phyloP scores from a whole-genome alignment of 371 early-diverging fungal genomes.

The Mucor lusitanicus region DNA sequence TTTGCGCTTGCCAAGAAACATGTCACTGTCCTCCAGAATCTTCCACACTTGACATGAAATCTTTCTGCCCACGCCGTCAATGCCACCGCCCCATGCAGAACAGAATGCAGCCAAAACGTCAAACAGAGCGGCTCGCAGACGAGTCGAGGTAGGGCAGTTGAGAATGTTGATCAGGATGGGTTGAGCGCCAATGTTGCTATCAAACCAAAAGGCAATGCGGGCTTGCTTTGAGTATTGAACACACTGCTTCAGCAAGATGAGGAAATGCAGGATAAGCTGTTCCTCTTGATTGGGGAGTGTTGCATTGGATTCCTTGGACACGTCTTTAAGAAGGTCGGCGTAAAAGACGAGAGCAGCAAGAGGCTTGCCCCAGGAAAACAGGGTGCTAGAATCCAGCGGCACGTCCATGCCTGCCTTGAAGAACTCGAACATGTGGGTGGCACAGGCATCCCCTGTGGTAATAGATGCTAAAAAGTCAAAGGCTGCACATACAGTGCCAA shows the following conservation, averaged over 20 bases:
- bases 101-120: slow-evolving; percentile 46
- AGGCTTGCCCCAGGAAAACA: slow-evolving; percentile 50
- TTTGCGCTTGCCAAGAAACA: slow-evolving; percentile 22
- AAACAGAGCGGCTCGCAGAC: slow-evolving; percentile 40
- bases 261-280: slow-evolving; percentile 26
- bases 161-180: slow-evolving; percentile 24
- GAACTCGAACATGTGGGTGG: slow-evolving; percentile 28
- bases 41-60: slow-evolving; percentile 36
- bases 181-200: background rate
- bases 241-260: slow-evolving; percentile 37
- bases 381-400: slow-evolving; percentile 19
- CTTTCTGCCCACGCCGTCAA: slow-evolving; percentile 26
- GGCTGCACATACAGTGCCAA: slow-evolving; percentile 35
- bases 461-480: slow-evolving; percentile 42
- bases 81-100: slow-evolving; percentile 41
- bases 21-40: slow-evolving; percentile 32
- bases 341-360: slow-evolving; percentile 41
- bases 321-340: slow-evolving; percentile 14
- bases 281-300: slow-evolving; percentile 33
- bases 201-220: slow-evolving; percentile 30
- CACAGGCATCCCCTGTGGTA: slow-evolving; percentile 41
- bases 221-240: slow-evolving; percentile 41
- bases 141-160: slow-evolving; percentile 28
- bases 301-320: slow-evolving; percentile 10
- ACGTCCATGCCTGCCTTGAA: slow-evolving; percentile 24